Conservation (phyloP, 176 grass and related monocot genomes). For the Oryza glumipatula region DNA sequence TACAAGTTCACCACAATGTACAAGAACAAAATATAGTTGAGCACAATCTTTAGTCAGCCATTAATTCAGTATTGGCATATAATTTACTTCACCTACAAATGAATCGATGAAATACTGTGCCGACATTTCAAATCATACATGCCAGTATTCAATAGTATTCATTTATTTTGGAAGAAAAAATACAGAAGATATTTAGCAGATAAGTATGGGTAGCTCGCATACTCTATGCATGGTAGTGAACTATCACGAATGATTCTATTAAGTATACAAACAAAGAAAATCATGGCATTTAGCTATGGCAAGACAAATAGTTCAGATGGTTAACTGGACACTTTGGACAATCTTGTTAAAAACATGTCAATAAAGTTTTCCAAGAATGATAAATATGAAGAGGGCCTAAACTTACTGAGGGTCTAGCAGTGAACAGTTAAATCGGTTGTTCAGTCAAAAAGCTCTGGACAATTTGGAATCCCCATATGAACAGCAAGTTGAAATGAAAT, state of each 20-base stretch:
- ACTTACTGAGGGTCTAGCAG: background rate
- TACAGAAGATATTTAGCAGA: background rate
- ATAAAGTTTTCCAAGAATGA: background rate
- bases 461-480: background rate
- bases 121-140: background rate
- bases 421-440: background rate
- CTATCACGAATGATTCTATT: too few species aligned
- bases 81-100: background rate
- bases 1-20: slow-evolving; percentile 12
- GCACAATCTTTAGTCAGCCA: slow-evolving; percentile 1
- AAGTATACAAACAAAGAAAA: too few species aligned
- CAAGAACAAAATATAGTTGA: background rate
- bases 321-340: background rate
- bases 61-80: background rate
- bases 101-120: background rate
- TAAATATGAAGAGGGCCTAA: background rate
- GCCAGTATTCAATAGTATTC: background rate
- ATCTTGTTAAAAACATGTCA: background rate
- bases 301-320: background rate
- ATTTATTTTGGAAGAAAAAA: background rate
- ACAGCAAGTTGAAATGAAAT: background rate
- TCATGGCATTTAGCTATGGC: background rate
- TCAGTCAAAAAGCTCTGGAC: background rate
- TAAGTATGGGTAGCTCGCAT: background rate
- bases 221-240: background rate